Evolutionary conservation across 768 basidiomycete species (phyloP), one percentile per base, ranked within the genome.

Genomic region (Atractiella rhizophila): DNA sequence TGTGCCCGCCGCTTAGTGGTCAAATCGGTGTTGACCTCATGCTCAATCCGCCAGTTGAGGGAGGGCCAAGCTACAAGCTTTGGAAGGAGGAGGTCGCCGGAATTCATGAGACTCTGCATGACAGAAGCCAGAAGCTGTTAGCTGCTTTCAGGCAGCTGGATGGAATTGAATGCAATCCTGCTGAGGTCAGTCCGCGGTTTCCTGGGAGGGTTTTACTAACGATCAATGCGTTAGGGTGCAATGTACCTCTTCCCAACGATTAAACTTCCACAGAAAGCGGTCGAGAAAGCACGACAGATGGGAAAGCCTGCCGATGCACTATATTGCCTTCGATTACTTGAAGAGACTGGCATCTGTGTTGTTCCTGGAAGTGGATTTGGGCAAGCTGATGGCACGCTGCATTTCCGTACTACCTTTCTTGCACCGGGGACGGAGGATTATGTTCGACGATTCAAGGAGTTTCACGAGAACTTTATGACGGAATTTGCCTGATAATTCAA

Each of bases 351-450:
- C 4, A 91, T 96, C 48, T 91, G 85, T 53, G 78, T 79, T 18
- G 79, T 94, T 4, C 80, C 85, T 5, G 88, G 88, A 0, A 74
- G 73, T 35, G 88, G 88, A 1, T 98, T 98, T 57, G 86, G 86
- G 4, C 86, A 94, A 63, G 75, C 68, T 60, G 73, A 76, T 37
- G 82, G 77, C 20, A 76, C 85, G 54, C 74, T 72, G 60, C 88
- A 98, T 60, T 76, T 91, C 56, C 64, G 88, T 27, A 61, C 94
- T 57, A 98, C 91, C 7, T 91, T 88, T 52, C 62, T 96, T 49
- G 91, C 85, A 53, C 85, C 83, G 2, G 82, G 81, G 29, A 80
- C 82, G 15, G 86, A 88, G 33, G 82, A 85, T 52, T 94, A 85
- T 56, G 76, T 88, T 8, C 66, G 66, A 26, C 75, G 79, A 54